Base-by-base conservation (phyloP, 225 moss, liverwort and hornwort genomes). In the Bryoerythrophyllum caledonicum region DNA sequence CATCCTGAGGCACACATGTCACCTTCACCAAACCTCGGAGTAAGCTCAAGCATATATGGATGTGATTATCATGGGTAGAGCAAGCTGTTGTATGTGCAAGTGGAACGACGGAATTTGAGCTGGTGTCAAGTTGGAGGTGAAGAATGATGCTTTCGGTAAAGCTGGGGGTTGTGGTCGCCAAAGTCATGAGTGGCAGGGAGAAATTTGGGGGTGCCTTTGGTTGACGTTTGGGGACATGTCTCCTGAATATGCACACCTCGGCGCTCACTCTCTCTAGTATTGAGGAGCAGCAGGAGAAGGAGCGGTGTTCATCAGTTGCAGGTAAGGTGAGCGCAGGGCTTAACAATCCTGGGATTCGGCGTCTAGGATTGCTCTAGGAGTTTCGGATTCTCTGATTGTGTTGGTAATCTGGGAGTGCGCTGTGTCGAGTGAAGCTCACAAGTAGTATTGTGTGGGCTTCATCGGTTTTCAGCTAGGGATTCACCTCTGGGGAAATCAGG, bases 161-260 rank as follows among this genome's bases (percentile, higher is more conserved):
- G 10, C n/a, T 63, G 66, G 24, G 41, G 25, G 65, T 1, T 23
- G 16, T 23, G 16, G 25, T 27, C 26, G 26, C 10, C 26, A 66
- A 66, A 66, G 66, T 66, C 46, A 25, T 10, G 25, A 2, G 9
- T 46, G 65, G 26, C 17, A 46, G 26, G 26, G 16, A 43, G 15
- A 43, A 15, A 65, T 7, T 5, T 38, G 38, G 16, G 44, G 46
- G 27, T 17, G 3, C 32, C 32, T 14, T n/a, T 21, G 16, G 53
- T 68, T 68, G 68, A 68, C 68, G n/a, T 35, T 21, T 17, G 21
- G 53, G 53, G 68, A 30, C 49, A 20, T 49, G 41, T 3, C 64
- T 16, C 43, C 49, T 19, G 27, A 28, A 15, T 44, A 44, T 44
- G 44, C 44, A 44, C 6, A 34, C 34, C 34, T 34, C 34, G 15